Evolutionary conservation across 805 yeast species (phyloP), one percentile per base, ranked within the genome.

Genomic region (Geotrichum ghanense): DNA sequence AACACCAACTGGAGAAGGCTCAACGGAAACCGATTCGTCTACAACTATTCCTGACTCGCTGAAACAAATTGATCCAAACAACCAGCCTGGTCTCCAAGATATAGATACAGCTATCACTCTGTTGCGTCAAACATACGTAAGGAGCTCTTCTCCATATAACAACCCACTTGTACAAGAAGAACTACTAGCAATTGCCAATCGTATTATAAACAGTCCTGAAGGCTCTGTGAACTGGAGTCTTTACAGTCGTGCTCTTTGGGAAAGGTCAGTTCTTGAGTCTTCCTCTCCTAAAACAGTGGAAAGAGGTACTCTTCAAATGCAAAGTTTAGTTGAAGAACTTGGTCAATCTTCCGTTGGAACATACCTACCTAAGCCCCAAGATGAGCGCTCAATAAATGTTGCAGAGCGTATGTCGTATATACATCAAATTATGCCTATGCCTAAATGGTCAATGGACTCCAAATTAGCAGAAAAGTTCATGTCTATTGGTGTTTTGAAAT

Each of bases 291-390:
- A 83, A 59, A 90, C 97, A 1, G 81, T 90, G 21, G 97, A 92
- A 65, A 75, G 98, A 61, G 97, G 97, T 44, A 79, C 89, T 3
- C 69, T 92, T 45, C 98, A 92, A 64, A 80, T 92, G 81, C 90
- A 89, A 46, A 81, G 95, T 2, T 68, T 92, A 40, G 92, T 89
- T 22, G 95, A 88, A 58, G 96, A 89, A 61, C 69, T 87, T 22
- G 95, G 90, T 2, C 72, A 80, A 48, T 67, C 81, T 6, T 72
- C 79, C 53, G 68, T 69, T 56, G 76, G 70, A 65, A 84, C 73
- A 51, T 70, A 61, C 42, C 55, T 67, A 19, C 53, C 56, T 25
- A 46, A 49, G 20, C 41, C 47, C 20, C 31, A 40, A 12, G 50
- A 43, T 23, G 63, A 56, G n/a, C 52, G 57, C 10, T 58, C 55